Conservation (phyloP, 73 alveolate genomes). For the Blepharisma stoltei region DNA sequence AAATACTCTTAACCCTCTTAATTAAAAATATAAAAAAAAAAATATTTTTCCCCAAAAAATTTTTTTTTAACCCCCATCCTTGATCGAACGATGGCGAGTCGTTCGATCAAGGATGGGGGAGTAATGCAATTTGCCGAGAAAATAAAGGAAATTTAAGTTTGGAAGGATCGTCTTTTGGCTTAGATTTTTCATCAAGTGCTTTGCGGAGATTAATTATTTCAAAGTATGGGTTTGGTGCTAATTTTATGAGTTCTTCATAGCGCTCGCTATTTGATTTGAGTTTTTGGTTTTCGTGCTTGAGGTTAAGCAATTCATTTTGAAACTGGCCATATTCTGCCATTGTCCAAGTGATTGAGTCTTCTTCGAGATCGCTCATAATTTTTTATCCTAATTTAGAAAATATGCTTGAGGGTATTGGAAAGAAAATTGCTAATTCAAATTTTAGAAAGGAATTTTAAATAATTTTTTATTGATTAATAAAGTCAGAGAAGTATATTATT, state of each 20-base stretch:
- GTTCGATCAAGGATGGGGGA: too few relatives aligned
- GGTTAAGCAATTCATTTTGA: constrained; percentile 14
- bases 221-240: not conserved
- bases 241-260: not conserved
- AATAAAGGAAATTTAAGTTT: not conserved
- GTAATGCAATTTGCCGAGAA: not conserved
- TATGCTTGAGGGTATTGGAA: too few relatives aligned
- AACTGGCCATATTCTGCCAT: not conserved
- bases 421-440: too few relatives aligned
- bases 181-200: not conserved
- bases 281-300: constrained; percentile 16
- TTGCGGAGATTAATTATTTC: not conserved
- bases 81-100: too few relatives aligned
- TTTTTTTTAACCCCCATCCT: too few relatives aligned
- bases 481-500: too few relatives aligned
- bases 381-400: too few relatives aligned
- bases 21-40: too few relatives aligned
- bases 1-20: too few relatives aligned
- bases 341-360: constrained; percentile 7
- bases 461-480: too few relatives aligned
- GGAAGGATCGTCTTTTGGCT: not conserved
- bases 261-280: not conserved
- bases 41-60: too few relatives aligned
- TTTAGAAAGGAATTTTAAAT: too few relatives aligned
- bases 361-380: not conserved